Conservation (phyloP, 768 basidiomycete species). For the Aureoboletus auriporus region DNA sequence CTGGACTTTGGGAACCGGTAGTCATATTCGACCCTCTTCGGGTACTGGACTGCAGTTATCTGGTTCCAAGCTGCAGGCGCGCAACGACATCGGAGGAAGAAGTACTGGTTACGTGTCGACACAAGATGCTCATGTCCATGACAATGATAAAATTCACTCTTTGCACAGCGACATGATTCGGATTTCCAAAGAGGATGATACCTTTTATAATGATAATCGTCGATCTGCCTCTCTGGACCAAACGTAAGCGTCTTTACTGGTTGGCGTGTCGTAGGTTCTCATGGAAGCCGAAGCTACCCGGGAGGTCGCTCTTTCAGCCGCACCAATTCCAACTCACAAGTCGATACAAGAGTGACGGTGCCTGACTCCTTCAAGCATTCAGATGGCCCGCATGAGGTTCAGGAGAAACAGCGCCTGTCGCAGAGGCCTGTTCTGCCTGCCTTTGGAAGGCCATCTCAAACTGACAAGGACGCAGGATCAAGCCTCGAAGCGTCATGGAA, state of each 20-base stretch:
- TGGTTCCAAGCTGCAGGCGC: background rate
- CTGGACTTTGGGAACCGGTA: background rate
- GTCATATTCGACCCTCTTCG: background rate
- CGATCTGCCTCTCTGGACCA: background rate
- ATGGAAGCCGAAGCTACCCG: background rate
- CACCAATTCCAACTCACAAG: background rate
- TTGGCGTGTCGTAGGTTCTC: background rate
- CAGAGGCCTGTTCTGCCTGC: background rate
- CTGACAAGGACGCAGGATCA: background rate
- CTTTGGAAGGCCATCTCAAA: background rate
- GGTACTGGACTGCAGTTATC: background rate
- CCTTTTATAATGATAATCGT: background rate
- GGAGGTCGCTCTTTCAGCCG: background rate
- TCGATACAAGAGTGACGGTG: background rate
- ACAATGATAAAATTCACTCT: background rate
- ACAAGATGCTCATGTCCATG: background rate
- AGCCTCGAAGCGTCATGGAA: background rate
- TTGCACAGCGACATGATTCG: background rate
- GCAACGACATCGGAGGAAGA: background rate
- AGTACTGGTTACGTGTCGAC: background rate
- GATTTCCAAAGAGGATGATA: background rate
- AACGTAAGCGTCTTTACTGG: background rate
- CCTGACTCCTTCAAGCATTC: background rate
- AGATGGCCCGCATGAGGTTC: background rate
- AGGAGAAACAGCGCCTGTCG: background rate